Evolutionary conservation across 225 moss, liverwort and hornwort species (phyloP).

Genomic region (Lunularia cruciata): DNA sequence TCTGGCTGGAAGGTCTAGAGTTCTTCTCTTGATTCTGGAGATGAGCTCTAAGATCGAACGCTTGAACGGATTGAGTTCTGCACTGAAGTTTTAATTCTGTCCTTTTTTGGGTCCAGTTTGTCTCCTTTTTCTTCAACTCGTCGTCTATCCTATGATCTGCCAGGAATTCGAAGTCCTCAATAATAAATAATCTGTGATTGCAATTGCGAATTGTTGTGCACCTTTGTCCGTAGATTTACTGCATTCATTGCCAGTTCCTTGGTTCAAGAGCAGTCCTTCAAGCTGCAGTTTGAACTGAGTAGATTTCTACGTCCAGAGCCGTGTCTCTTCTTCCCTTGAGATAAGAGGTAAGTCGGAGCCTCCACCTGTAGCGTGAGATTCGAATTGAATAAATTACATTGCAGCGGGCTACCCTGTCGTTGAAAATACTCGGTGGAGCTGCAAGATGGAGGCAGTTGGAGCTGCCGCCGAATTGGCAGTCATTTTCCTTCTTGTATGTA

Average conservation of each 20-base stretch:
- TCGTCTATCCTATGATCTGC: too few relatives aligned
- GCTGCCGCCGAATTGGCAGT: background rate
- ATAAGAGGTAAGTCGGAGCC: too few relatives aligned
- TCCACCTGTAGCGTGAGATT: too few relatives aligned
- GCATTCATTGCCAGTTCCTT: background rate
- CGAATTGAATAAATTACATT: too few relatives aligned
- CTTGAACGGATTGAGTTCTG: background rate
- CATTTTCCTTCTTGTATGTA: background rate
- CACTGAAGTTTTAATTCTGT: too few relatives aligned
- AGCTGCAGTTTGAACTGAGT: background rate
- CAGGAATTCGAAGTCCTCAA: too few relatives aligned
- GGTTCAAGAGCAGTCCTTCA: too few relatives aligned
- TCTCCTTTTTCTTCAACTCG: background rate
- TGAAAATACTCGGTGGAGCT: background rate
- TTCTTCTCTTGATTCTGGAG: background rate
- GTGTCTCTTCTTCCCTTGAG: too few relatives aligned
- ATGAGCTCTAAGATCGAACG: conserved; percentile 4
- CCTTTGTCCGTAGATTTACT: too few relatives aligned
- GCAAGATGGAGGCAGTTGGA: background rate
- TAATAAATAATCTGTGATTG: too few relatives aligned
- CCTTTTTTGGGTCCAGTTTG: background rate
- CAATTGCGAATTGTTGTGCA: too few relatives aligned
- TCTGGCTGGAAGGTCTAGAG: background rate
- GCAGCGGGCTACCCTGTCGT: background rate
- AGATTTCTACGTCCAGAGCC: background rate